These are phyloP conservation scores for Trichoderma sp. DNA, from an alignment of 2,329 filamentous ascomycete genomes.

Conservation along the genomic window DNA sequence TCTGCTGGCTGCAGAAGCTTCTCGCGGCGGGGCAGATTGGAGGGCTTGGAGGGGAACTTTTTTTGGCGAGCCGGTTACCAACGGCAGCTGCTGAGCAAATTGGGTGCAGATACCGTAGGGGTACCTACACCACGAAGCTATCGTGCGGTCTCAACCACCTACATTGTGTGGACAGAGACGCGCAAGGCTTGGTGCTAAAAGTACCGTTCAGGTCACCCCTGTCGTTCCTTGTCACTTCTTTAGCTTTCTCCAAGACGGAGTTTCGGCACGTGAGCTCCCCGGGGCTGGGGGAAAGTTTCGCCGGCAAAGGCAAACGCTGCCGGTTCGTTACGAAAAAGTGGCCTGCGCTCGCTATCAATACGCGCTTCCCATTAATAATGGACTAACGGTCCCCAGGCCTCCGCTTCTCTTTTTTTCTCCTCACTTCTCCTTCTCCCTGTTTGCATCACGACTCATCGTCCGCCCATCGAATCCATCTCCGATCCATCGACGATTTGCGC, in stretches of 20 bases:
- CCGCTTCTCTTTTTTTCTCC: constrained; percentile 11
- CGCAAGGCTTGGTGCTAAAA: neutral
- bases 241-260: neutral
- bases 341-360: constrained; percentile 5
- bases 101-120: neutral
- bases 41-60: constrained; percentile 14
- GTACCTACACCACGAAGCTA: neutral
- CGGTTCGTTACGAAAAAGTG: neutral
- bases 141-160: too few species aligned
- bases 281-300: neutral
- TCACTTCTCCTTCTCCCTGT: constrained; percentile 1
- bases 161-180: neutral
- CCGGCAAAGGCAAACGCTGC: neutral
- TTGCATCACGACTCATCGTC: constrained; percentile 22
- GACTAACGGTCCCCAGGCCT: constrained; percentile 4
- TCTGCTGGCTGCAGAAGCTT: constrained; percentile 16
- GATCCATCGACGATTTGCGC: neutral
- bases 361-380: constrained; percentile 20
- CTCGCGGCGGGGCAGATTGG: constrained; percentile 16
- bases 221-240: neutral
- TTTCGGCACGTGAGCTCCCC: neutral
- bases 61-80: constrained; percentile 27
- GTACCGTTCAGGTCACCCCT: neutral
- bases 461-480: constrained; percentile 22
- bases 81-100: constrained; percentile 24